phyloP scores from a whole-genome alignment of 2,329 filamentous ascomycete genomes.

The Xylaria digitata region DNA sequence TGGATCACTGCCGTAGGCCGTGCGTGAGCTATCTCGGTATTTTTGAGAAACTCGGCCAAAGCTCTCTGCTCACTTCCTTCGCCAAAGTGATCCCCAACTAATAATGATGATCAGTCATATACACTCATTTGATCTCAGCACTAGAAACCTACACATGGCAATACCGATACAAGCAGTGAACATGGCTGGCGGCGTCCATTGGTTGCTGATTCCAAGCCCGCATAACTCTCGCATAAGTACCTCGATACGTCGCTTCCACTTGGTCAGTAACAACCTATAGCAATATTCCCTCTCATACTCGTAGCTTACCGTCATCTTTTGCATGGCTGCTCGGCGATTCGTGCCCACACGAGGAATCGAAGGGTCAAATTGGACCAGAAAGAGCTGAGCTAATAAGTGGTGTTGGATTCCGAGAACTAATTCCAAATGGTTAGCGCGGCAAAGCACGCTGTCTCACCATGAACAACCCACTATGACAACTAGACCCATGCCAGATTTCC shows the following conservation, averaged over 20 bases:
- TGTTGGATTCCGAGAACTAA: conserved; percentile 70
- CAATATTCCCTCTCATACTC: neutral
- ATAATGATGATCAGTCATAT: conserved; percentile 12
- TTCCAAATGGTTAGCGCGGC: conserved; percentile 13
- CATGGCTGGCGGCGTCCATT: conserved; percentile 65
- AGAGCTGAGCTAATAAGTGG: conserved; percentile 67
- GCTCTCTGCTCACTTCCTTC: conserved; percentile 60
- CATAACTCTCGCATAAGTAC: conserved; percentile 64
- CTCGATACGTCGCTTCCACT: conserved; percentile 56
- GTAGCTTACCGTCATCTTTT: conserved; percentile 55
- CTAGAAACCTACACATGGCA: conserved; percentile 57
- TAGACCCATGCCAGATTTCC: conserved; percentile 66
- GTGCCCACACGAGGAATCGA: conserved; percentile 62
- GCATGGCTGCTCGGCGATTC: conserved; percentile 51
- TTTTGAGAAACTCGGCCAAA: conserved; percentile 59
- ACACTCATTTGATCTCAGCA: neutral
- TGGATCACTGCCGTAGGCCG: conserved; percentile 63
- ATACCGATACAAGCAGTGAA: conserved; percentile 68
- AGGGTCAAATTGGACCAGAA: conserved; percentile 68
- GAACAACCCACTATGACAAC: conserved; percentile 60
- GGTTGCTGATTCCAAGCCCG: conserved; percentile 68
- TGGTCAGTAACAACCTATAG: conserved; percentile 28
- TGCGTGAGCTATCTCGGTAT: conserved; percentile 62
- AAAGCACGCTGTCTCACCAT: neutral
- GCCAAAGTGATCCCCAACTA: conserved; percentile 62